Evolutionary conservation across 1,139 yeast species (phyloP), one percentile per base, ranked within the genome.

Genomic region (Taphrina flavorubra): DNA sequence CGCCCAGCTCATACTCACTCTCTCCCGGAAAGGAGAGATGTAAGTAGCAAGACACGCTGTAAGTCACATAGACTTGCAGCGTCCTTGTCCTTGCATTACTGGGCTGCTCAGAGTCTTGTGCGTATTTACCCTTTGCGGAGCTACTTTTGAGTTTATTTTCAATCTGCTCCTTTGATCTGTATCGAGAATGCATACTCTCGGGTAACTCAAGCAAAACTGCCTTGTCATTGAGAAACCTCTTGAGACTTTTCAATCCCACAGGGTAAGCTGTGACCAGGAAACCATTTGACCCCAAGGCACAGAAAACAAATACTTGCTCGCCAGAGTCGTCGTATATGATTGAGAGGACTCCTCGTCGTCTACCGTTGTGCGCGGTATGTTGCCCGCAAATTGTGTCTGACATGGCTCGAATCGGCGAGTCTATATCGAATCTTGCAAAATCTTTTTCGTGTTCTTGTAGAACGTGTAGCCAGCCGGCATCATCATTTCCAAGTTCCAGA

Each of bases 241-340:
- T 44, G 16, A 44, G n/a, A 7, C 16, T 14, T 7, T 5, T 7
- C 18, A 44, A 2, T 4, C 25, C 47, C 18, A 44, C 18, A 18
- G 53, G n/a, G 36, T 20, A 49, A 1, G 53, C 53, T 2, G 53
- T 49, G 34, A 49, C 53, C 3, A 49, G 36, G 36, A 20, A 49
- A 10, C 36, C 53, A 20, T 49, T 49, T 8, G 25, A 1, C 10
- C 36, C 36, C 11, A 1, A 13, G 6, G 16, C 8, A 6, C 47
- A 44, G 11, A 44, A 44, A 16, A 44, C 47, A 6, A 44, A n/a
- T 2, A 44, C 47, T n/a, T 44, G 47, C 47, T 44, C 47, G 8
- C 47, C 47, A 13, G 47, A 44, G 18, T 44, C 47, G 6, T 10
- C 47, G 47, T 16, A 5, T 1, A 44, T 6, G 47, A 44, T 44